Percentiles rank a stretch among this genome's conserved stretches.
Evolutionary conservation across 1,139 yeast genomes (phyloP).

Genomic region (Groenewaldozyma auringiensis): DNA sequence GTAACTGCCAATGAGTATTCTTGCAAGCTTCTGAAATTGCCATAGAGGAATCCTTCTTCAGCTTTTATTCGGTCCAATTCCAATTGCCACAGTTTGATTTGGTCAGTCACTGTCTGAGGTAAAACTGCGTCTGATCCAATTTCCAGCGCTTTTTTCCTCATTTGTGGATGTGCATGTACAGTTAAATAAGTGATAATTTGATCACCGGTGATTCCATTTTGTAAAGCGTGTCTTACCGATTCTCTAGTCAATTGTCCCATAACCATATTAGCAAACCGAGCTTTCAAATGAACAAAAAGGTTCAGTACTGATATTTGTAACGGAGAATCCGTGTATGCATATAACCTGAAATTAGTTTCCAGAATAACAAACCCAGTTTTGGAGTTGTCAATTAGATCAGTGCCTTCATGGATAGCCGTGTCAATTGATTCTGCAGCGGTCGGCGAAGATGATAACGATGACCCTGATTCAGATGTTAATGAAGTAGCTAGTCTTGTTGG

Average conservation of each 20-base stretch:
- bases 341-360: slow-evolving; percentile 88
- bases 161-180: slow-evolving; percentile 91
- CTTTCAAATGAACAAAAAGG: slow-evolving; percentile 72
- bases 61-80: slow-evolving; percentile 89
- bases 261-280: slow-evolving; percentile 87
- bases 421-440: slow-evolving; percentile 13
- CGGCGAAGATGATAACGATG: slow-evolving; percentile 24
- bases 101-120: slow-evolving; percentile 96
- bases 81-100: slow-evolving; percentile 89
- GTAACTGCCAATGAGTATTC: slow-evolving; percentile 68
- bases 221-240: slow-evolving; percentile 73
- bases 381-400: slow-evolving; percentile 14
- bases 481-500: slow-evolving; percentile 92
- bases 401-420: slow-evolving; percentile 18
- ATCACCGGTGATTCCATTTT: slow-evolving; percentile 89
- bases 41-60: slow-evolving; percentile 79
- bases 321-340: slow-evolving; percentile 93
- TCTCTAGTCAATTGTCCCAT: slow-evolving; percentile 91
- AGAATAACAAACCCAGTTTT: slow-evolving; percentile 59
- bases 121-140: slow-evolving; percentile 34
- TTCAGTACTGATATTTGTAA: slow-evolving; percentile 88
- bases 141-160: slow-evolving; percentile 39
- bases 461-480: slow-evolving; percentile 61
- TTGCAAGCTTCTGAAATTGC: slow-evolving; percentile 69
- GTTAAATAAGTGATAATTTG: slow-evolving; percentile 85